Evolutionary conservation across 176 grass and related monocot genomes (phyloP), one percentile per base, ranked within the genome.

Genomic region (Triticum turgidum): DNA sequence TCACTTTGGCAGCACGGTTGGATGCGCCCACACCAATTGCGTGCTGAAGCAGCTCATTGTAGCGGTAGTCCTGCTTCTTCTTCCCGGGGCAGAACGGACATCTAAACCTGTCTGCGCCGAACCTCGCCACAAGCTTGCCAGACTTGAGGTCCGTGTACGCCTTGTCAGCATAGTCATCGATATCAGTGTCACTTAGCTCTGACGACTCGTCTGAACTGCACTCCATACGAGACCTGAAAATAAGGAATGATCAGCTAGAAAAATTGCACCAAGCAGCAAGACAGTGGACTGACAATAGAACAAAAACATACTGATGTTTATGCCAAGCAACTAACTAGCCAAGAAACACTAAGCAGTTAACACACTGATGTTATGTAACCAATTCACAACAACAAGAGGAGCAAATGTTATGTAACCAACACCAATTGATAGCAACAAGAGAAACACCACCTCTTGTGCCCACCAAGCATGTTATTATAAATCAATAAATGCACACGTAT

Each of bases 21-120:
- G 93, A 94, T 51, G 85, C 75, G 4, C 90, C 88, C 8, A 90
- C 68, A 7, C 85, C 87, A 29, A 75, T 56, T 1, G 93, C 87
- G 35, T 94, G 90, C 62, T 94, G 87, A 44, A 94, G 90, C 27
- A 94, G 47, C 34, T 94, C 90, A 4, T 69, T 86, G 66, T 83
- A 80, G 15, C 18, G 69, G 82, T 94, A 94, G 69, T 92, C 88
- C 35, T 88, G 87, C 82, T 92, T 92, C 88, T 90, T 94, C 80
- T 90, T 90, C 25, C 90, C 90, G 0, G 44, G 73, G 76, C 87
- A 92, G 82, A 92, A 94, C 1, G 90, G 82, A 22, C 93, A 94
- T 64, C 85, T 78, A 64, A 82, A 94, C 63, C 69, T 83, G 20
- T 87, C 80, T 15, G 30, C 8, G 22, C 44, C 83, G 18, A 86